These are phyloP conservation scores for Asclepias syriaca DNA, from an alignment of 257 asterid species.

Conservation along the genomic window DNA sequence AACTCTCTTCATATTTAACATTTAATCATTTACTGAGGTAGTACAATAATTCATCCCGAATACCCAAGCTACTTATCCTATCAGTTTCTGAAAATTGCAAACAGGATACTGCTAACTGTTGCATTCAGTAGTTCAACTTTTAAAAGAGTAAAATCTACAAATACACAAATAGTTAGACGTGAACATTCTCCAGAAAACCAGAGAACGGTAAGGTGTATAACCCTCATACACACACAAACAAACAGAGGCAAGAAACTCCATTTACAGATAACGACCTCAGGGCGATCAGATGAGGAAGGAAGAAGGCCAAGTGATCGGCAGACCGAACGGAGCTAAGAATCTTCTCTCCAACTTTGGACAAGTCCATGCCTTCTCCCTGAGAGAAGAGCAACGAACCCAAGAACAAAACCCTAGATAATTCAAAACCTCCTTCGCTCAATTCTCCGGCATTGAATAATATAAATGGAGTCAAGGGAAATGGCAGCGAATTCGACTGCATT, in stretches of 20 bases:
- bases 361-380: constrained; percentile 86
- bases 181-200: background rate
- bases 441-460: constrained; percentile 70
- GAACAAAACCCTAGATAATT: constrained; percentile 80
- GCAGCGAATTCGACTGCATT: constrained; percentile 81
- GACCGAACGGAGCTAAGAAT: constrained; percentile 96
- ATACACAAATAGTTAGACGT: background rate
- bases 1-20: background rate
- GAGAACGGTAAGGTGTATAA: background rate
- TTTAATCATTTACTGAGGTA: background rate
- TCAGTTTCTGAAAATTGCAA: background rate
- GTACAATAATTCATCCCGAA: background rate
- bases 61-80: background rate
- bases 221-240: background rate
- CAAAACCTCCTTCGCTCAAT: constrained; percentile 77
- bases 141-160: background rate
- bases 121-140: background rate
- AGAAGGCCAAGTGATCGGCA: constrained; percentile 95
- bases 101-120: background rate
- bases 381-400: constrained; percentile 91
- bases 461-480: constrained; percentile 77
- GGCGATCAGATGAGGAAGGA: constrained; percentile 71
- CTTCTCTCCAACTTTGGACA: constrained; percentile 97
- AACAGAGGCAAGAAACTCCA: background rate
- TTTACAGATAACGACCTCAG: constrained; percentile 47